Evolutionary conservation across 805 yeast species (phyloP), one percentile per base, ranked within the genome.

Genomic region (Isabelozyma rhagii): DNA sequence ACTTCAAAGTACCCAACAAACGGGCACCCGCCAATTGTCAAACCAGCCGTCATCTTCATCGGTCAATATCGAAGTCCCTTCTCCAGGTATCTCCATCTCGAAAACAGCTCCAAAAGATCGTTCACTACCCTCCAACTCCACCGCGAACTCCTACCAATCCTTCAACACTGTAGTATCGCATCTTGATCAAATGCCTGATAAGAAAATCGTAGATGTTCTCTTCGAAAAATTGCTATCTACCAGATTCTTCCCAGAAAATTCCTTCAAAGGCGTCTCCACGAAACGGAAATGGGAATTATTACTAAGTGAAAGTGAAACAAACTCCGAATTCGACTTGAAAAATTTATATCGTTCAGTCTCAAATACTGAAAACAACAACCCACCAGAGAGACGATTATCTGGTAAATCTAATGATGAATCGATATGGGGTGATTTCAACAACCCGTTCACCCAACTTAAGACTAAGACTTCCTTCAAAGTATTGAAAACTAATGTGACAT

Each of bases 201-300:
- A 71, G 4, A 62, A 60, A 21, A 60, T 72, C 10, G 78, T 74
- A 8, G 75, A 74, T 46, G 55, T 51, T 5, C 56, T 74, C n/a
- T 74, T 74, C 51, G 76, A 73, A 47, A 60, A 63, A 44, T 53
- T 74, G n/a, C 58, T 74, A 4, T 61, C 74, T 4, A 61, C 62
- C 4, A 57, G 78, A 43, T 75, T 63, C 0, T 73, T 74, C 46
- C 62, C 74, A 1, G 71, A 64, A n/a, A 56, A 60, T 39, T 71
- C 75, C 2, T 47, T 68, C 7, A 63, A 58, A 43, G 59, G 69
- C 1, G 57, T 74, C 47, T 58, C 75, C 4, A 58, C 69, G 3
- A 64, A 60, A 45, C 53, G 79, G 21, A 74, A 74, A 53, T 74
- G 79, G 79, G 78, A 74, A 53, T 58, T 74, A 11, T 57, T 74